A percentile compares a stretch with the other conserved stretches of the same genome.
Evolutionary conservation across 495 filamentous ascomycete species (phyloP).

Genomic region (Hypomontagnella submonticulosa): DNA sequence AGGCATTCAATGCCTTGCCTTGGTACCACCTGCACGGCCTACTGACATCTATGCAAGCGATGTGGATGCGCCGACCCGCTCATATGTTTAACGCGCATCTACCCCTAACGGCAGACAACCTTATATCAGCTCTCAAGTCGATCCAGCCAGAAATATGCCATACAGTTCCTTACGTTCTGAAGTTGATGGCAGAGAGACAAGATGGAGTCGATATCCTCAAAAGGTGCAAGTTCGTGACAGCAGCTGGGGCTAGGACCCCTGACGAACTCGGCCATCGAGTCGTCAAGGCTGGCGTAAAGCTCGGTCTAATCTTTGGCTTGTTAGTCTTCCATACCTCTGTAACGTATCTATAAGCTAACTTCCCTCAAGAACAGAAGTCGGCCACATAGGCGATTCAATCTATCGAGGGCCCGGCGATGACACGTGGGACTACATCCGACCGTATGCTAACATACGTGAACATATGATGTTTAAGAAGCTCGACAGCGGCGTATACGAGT

Average conservation of each 20-base stretch:
- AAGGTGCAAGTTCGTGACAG: slow-evolving; percentile 59
- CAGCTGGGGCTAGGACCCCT: slow-evolving; percentile 64
- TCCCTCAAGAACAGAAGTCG: slow-evolving; percentile 63
- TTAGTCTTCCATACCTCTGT: slow-evolving; percentile 45
- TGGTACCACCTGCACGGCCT: slow-evolving; percentile 66
- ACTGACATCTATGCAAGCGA: slow-evolving; percentile 59
- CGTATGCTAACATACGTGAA: slow-evolving; percentile 57
- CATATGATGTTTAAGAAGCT: slow-evolving; percentile 65
- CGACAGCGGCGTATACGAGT: slow-evolving; percentile 59
- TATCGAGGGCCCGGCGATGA: slow-evolving; percentile 57
- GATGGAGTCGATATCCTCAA: slow-evolving; percentile 59
- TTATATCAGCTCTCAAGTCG: slow-evolving; percentile 60
- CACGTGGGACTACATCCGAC: slow-evolving; percentile 64
- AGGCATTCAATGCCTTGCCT: slow-evolving; percentile 65
- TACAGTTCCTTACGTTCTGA: slow-evolving; percentile 67
- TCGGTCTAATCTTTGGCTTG: slow-evolving; percentile 65
- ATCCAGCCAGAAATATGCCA: slow-evolving; percentile 63
- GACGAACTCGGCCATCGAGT: slow-evolving; percentile 68
- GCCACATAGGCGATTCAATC: slow-evolving; percentile 61
- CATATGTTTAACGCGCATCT: slow-evolving; percentile 64
- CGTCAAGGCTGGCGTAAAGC: slow-evolving; percentile 58
- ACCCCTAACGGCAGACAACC: slow-evolving; percentile 62
- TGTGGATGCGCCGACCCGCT: slow-evolving; percentile 62
- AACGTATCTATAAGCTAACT: slow-evolving; percentile 10
- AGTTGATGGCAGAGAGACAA: slow-evolving; percentile 62